Conservation (phyloP, 208 protist species). For the Baffinella frigidus region DNA sequence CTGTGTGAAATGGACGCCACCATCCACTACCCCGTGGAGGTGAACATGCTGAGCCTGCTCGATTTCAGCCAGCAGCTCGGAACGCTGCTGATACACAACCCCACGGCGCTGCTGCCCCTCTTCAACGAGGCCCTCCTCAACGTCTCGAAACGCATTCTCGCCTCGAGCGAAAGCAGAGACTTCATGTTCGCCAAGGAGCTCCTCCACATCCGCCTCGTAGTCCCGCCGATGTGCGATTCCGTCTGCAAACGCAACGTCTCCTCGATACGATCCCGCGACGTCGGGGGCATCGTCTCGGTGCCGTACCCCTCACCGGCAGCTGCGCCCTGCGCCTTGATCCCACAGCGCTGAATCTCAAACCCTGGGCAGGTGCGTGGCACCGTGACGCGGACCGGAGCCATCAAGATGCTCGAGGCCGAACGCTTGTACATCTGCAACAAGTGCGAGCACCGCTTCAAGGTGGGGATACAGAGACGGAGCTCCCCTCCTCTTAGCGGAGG, state of each 20-base stretch:
- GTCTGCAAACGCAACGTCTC: slow-evolving; percentile 39
- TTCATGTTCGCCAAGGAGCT: background rate
- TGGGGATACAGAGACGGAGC: too few species aligned
- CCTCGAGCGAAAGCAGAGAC: too few species aligned
- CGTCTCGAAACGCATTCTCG: too few species aligned
- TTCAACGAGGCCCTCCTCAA: background rate
- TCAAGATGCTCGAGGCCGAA: slow-evolving; percentile 59
- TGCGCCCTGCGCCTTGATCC: too few species aligned
- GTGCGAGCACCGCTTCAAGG: slow-evolving; percentile 52
- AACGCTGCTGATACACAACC: slow-evolving; percentile 36
- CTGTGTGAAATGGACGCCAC: background rate
- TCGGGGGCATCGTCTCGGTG: background rate
- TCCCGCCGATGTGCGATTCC: background rate
- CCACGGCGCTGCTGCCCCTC: background rate
- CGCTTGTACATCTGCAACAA: slow-evolving; percentile 44
- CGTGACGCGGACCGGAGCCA: slow-evolving; percentile 22
- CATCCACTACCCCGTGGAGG: background rate
- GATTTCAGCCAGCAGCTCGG: slow-evolving; percentile 62
- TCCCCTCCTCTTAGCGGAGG: too few species aligned
- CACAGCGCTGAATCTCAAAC: too few species aligned
- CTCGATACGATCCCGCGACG: slow-evolving; percentile 4
- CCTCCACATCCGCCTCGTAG: background rate
- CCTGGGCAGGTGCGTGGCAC: slow-evolving; percentile 56
- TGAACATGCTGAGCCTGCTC: background rate
- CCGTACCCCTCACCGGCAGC: too few species aligned